Percentiles rank a stretch among this genome's conserved stretches.
phyloP scores from a whole-genome alignment of 2,329 filamentous ascomycete genomes.

The Fusarium tanahbumbuense region DNA sequence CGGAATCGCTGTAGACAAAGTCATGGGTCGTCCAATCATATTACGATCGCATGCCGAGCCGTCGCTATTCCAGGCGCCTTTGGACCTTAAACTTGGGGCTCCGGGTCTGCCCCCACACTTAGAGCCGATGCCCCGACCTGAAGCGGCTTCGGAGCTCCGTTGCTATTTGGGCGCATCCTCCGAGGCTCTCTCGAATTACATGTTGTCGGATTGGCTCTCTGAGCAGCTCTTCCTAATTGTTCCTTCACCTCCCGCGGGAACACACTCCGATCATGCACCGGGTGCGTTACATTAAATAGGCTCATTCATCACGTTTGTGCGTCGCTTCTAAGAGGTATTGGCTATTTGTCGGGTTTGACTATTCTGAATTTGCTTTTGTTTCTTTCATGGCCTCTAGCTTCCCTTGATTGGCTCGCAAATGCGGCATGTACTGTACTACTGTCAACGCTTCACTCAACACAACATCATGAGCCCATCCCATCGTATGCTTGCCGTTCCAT shows the following conservation, averaged over 20 bases:
- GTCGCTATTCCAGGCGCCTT: background rate
- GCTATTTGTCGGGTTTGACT: background rate
- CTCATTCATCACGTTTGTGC: background rate
- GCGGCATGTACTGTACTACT: background rate
- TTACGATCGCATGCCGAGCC: conserved; percentile 23
- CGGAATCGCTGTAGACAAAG: conserved; percentile 15
- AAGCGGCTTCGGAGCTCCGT: conserved; percentile 44
- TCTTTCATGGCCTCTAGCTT: conserved; percentile 11
- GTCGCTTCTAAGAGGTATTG: background rate
- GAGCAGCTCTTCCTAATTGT: conserved; percentile 25
- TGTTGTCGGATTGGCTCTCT: conserved; percentile 15
- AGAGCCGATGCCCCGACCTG: conserved; percentile 46
- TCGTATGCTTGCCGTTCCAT: background rate
- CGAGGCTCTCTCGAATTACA: conserved; percentile 9
- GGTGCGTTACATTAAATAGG: background rate
- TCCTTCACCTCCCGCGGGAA: conserved; percentile 28
- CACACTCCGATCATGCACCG: conserved; percentile 14
- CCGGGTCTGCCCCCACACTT: conserved; percentile 38
- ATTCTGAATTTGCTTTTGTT: conserved; percentile 3
- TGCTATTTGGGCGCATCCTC: conserved; percentile 32
- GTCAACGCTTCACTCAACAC: background rate
- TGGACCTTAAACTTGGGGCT: conserved; percentile 6
- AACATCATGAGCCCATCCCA: conserved; percentile 10
- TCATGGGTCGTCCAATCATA: conserved; percentile 22
- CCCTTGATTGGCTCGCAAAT: conserved; percentile 22